Percentiles rank a stretch among this genome's conserved stretches.
These are phyloP conservation scores for Clonostachys chloroleuca DNA, from an alignment of 2,329 filamentous ascomycete genomes.

Conservation along the genomic window DNA sequence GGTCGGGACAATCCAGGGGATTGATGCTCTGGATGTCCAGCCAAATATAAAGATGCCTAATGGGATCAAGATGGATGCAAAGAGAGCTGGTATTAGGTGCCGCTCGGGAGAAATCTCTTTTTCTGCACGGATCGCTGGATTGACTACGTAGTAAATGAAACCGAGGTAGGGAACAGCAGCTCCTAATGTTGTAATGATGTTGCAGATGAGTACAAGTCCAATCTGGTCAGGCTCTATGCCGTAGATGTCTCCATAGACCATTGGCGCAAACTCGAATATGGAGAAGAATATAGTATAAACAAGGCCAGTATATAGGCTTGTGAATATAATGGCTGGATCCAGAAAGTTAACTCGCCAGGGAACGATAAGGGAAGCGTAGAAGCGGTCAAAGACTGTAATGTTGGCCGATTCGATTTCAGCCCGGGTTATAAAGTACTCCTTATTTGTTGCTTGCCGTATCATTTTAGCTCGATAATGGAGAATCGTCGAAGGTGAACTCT, in stretches of 20 bases:
- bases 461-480: too few species aligned
- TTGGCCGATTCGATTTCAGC: too few species aligned
- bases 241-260: conserved; percentile 38
- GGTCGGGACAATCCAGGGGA: conserved; percentile 25
- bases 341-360: conserved; percentile 25
- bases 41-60: conserved; percentile 30
- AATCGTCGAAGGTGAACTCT: too few species aligned
- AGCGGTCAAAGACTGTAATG: too few species aligned
- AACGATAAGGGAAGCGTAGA: conserved; percentile 22
- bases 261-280: conserved; percentile 42
- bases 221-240: conserved; percentile 33
- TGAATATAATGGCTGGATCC: conserved; percentile 36
- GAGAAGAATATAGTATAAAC: conserved; percentile 36
- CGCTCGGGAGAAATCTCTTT: background rate
- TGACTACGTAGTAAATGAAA: too few species aligned
- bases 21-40: conserved; percentile 21
- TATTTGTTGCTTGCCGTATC: too few species aligned
- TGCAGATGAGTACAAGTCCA: conserved; percentile 34
- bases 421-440: too few species aligned
- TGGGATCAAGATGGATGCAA: conserved; percentile 24
- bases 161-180: conserved; percentile 4
- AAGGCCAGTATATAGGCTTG: conserved; percentile 30
- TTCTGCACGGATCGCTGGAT: too few species aligned
- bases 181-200: conserved; percentile 29
- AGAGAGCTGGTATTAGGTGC: conserved; percentile 24